Evolutionary conservation across 73 alveolate genomes (phyloP).

Genomic region (Paramecium biaurelia): DNA sequence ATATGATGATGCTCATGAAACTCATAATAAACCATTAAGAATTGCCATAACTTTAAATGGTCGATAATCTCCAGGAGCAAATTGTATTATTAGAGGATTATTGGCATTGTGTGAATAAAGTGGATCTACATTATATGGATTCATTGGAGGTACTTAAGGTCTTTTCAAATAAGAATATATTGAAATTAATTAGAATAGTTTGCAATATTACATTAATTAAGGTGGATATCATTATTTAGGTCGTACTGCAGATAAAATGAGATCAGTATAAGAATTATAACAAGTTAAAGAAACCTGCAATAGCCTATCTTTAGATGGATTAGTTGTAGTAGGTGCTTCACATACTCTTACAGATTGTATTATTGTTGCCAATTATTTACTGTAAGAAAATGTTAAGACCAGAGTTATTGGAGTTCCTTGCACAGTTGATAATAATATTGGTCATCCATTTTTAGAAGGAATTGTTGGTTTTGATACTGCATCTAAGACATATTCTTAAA

Average conservation of each 20-base stretch:
- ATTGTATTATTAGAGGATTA: slow-evolving; percentile 80
- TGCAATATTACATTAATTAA: slow-evolving; percentile 68
- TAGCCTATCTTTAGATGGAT: slow-evolving; percentile 76
- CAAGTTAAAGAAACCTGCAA: slow-evolving; percentile 43
- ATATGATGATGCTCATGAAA: neutral
- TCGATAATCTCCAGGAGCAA: slow-evolving; percentile 79
- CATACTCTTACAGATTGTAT: slow-evolving; percentile 88
- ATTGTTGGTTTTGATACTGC: slow-evolving; percentile 88
- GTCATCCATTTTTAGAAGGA: slow-evolving; percentile 75
- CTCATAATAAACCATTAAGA: slow-evolving; percentile 7
- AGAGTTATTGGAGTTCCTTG: slow-evolving; percentile 86
- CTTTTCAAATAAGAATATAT: slow-evolving; percentile 62
- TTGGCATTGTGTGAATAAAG: slow-evolving; percentile 52
- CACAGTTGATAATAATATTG: slow-evolving; percentile 83
- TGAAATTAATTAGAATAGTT: slow-evolving; percentile 65
- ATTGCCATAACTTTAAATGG: slow-evolving; percentile 79
- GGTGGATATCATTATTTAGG: slow-evolving; percentile 83
- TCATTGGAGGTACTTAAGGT: slow-evolving; percentile 75
- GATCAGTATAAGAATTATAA: slow-evolving; percentile 50
- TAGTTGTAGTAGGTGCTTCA: slow-evolving; percentile 92
- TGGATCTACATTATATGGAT: slow-evolving; percentile 65
- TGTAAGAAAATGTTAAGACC: slow-evolving; percentile 68
- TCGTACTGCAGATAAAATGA: slow-evolving; percentile 69
- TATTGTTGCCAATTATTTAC: slow-evolving; percentile 80
- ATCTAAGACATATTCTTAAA: slow-evolving; percentile 83